phyloP scores from a whole-genome alignment of 192 early-diverging fungal genomes.

The Funneliformis geosporum region DNA sequence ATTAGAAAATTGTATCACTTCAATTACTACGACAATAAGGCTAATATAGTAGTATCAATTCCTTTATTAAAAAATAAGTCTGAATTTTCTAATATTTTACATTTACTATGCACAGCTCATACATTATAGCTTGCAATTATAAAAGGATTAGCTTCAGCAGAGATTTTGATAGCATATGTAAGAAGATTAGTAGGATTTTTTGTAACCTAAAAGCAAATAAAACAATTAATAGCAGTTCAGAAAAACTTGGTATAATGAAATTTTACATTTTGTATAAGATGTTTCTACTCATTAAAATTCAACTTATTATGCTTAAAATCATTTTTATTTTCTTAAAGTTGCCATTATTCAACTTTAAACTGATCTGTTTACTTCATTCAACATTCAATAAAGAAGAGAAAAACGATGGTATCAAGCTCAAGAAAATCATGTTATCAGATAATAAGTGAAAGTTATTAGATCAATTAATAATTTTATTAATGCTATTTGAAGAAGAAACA shows the following conservation, averaged over 20 bases:
- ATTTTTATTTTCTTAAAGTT: neutral
- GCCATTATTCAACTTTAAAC: neutral
- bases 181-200: too few relatives aligned
- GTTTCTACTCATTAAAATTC: neutral
- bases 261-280: neutral
- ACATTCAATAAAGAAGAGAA: neutral
- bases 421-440: neutral
- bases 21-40: neutral
- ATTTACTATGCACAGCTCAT: too few relatives aligned
- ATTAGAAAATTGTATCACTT: neutral
- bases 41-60: too few relatives aligned
- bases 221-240: too few relatives aligned
- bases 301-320: neutral
- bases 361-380: neutral
- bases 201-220: too few relatives aligned
- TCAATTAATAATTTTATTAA: slow-evolving; percentile 1
- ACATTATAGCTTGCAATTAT: too few relatives aligned
- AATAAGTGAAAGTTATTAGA: neutral
- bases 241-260: too few relatives aligned
- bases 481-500: neutral
- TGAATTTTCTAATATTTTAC: too few relatives aligned
- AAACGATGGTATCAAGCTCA: neutral
- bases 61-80: too few relatives aligned
- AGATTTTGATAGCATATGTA: neutral
- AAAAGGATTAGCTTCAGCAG: neutral